Conservation (phyloP, 129 eudicot genomes). For the Chrysanthemum lavandulifolium region DNA sequence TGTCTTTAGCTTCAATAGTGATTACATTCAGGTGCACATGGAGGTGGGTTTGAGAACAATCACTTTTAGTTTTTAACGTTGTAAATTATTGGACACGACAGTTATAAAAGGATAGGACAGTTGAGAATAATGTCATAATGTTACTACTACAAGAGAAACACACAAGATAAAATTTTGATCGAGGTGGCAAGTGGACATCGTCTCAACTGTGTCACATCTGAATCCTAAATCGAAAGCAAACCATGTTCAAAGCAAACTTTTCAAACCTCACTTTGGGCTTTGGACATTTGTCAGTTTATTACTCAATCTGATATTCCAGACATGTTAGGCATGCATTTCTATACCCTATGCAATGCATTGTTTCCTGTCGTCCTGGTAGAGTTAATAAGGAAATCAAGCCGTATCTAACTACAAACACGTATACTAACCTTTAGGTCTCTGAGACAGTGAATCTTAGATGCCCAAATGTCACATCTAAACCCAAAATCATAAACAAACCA, state of each 20-base stretch:
- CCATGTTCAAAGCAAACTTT: conserved; percentile 13
- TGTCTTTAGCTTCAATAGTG: no score
- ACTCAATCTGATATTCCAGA: not conserved
- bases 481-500: no score
- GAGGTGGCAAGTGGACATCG: not conserved
- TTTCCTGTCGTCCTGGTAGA: no score
- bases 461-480: no score
- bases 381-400: no score
- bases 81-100: conserved; percentile 3
- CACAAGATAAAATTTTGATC: not conserved
- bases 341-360: no score
- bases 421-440: no score
- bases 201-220: conserved; percentile 10
- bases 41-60: conserved; percentile 6
- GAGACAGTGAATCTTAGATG: no score
- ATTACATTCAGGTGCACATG: not conserved
- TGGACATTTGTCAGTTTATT: conserved; percentile 3
- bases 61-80: not conserved
- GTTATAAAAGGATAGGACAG: conserved; percentile 4
- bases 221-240: conserved; percentile 23
- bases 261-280: conserved; percentile 3
- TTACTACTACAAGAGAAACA: conserved; percentile 6
- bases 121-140: not conserved
- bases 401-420: no score
- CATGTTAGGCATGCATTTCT: not conserved